A percentile compares a stretch with the other conserved stretches of the same genome.
phyloP scores from a whole-genome alignment of 345 rosid genomes.

The Erysimum cheiranthoides region DNA sequence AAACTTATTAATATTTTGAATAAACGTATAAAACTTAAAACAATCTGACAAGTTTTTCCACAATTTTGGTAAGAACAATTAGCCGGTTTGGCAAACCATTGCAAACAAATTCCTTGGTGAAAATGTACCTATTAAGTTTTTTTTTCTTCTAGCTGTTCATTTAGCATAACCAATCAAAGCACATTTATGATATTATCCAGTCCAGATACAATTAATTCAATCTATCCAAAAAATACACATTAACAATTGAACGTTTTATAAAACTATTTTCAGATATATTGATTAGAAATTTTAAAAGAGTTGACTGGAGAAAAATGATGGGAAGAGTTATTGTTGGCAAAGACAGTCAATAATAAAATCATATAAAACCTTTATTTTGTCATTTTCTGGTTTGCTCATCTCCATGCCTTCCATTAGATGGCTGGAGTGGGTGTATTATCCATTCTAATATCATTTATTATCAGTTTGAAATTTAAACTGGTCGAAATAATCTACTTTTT shows the following conservation, averaged over 20 bases:
- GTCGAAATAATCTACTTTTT: neutral
- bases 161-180: neutral
- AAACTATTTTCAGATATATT: neutral
- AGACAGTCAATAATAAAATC: neutral
- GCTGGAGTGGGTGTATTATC: slow-evolving; percentile 13
- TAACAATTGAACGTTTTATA: neutral
- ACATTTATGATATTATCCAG: neutral
- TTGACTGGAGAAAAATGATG: slow-evolving; percentile 9
- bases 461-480: neutral
- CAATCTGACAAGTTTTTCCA: neutral
- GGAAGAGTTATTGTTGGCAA: slow-evolving; percentile 1
- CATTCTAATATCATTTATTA: neutral
- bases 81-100: neutral
- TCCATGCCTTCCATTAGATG: slow-evolving; percentile 27
- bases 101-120: neutral
- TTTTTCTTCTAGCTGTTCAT: neutral
- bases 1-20: neutral
- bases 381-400: neutral
- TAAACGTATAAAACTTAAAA: neutral
- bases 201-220: neutral
- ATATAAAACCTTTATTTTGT: slow-evolving; percentile 11
- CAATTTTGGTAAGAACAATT: neutral
- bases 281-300: neutral
- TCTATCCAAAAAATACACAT: neutral
- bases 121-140: neutral